A percentile compares a stretch with the other conserved stretches of the same genome.
Conservation (phyloP, 805 yeast species). For the Sugiyamaella floridensis region DNA sequence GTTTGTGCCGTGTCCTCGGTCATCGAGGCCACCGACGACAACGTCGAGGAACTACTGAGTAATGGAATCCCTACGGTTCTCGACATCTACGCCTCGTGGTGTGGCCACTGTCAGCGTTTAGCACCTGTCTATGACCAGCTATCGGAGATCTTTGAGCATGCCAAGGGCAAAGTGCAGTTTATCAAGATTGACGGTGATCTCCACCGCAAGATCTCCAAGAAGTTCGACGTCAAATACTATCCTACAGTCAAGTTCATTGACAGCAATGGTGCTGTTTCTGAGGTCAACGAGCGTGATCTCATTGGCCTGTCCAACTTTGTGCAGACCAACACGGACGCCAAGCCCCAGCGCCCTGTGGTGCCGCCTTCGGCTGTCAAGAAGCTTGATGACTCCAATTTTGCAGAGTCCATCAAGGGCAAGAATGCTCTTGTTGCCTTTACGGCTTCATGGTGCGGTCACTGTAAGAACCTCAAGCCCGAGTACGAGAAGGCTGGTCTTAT, state of each 20-base stretch:
- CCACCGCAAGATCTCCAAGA: conserved; percentile 43
- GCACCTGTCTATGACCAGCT: conserved; percentile 81
- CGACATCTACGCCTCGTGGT: conserved; percentile 75
- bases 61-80: conserved; percentile 62
- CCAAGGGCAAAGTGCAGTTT: conserved; percentile 38
- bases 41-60: conserved; percentile 52
- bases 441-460: conserved; percentile 54
- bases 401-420: conserved; percentile 34
- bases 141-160: conserved; percentile 55
- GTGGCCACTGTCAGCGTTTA: conserved; percentile 88
- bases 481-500: conserved; percentile 46
- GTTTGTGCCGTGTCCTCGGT: conserved; percentile 13
- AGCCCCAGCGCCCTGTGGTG: conserved; percentile 16
- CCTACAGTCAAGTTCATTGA: conserved; percentile 58
- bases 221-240: conserved; percentile 51
- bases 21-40: conserved; percentile 38
- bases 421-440: conserved; percentile 48
- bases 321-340: conserved; percentile 31
- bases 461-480: conserved; percentile 46
- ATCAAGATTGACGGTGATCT: conserved; percentile 56
- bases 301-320: conserved; percentile 46
- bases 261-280: conserved; percentile 44
- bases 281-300: conserved; percentile 47
- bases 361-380: conserved; percentile 7
- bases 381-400: conserved; percentile 39